A percentile compares a stretch with the other conserved stretches of the same genome.
Conservation (phyloP, 148 eudicot species). For the Talinum fruticosum region DNA sequence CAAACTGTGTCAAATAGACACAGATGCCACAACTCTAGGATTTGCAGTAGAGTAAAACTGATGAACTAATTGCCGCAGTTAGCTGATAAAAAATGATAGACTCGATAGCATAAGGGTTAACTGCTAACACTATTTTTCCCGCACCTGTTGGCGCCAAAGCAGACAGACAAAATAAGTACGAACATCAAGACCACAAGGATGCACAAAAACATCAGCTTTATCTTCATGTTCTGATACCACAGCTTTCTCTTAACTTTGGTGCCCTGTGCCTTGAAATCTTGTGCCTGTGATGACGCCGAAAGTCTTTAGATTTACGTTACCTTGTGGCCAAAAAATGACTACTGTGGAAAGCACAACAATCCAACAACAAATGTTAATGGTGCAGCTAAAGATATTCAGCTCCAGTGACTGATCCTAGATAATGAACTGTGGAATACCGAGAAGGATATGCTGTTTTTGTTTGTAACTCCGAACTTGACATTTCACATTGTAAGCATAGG, state of each 20-base stretch:
- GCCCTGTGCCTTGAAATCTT: conserved; percentile 80
- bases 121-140: conserved; percentile 11
- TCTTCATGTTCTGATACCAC: conserved; percentile 87
- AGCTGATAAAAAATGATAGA: background rate
- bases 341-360: background rate
- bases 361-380: too few relatives aligned
- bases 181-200: conserved; percentile 62
- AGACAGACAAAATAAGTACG: conserved; percentile 52
- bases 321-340: background rate
- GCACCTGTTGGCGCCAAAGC: conserved; percentile 50
- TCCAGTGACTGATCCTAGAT: too few relatives aligned
- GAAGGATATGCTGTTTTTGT: too few relatives aligned
- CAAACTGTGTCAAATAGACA: background rate
- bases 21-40: background rate
- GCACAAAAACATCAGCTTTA: conserved; percentile 64
- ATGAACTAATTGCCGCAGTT: background rate
- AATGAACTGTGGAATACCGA: too few relatives aligned
- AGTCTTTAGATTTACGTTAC: too few relatives aligned
- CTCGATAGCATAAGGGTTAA: background rate
- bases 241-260: conserved; percentile 71
- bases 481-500: too few relatives aligned
- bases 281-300: conserved; percentile 45
- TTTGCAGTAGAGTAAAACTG: background rate
- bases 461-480: too few relatives aligned
- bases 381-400: too few relatives aligned